These are phyloP conservation scores for Angophora floribunda DNA, from an alignment of 345 rosid genomes.

Conservation along the genomic window DNA sequence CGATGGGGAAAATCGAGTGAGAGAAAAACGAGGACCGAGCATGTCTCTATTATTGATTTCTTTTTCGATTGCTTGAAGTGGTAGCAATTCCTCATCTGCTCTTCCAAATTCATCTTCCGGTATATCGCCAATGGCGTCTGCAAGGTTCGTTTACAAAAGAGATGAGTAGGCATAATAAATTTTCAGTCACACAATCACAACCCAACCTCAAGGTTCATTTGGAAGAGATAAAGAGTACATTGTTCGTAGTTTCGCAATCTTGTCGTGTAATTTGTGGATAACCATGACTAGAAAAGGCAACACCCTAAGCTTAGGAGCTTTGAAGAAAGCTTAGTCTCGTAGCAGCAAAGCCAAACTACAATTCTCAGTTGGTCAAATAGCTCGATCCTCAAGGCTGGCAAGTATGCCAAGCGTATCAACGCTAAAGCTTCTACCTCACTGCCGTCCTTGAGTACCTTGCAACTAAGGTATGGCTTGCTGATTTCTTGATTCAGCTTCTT, in stretches of 20 bases:
- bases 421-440: slow-evolving; percentile 51
- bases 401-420: slow-evolving; percentile 43
- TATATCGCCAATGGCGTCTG: too few relatives aligned
- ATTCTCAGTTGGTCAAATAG: slow-evolving; percentile 27
- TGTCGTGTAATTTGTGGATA: background rate
- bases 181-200: too few relatives aligned
- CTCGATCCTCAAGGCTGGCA: slow-evolving; percentile 3
- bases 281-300: slow-evolving; percentile 80
- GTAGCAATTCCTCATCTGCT: background rate
- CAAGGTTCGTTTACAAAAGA: too few relatives aligned
- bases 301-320: slow-evolving; percentile 58
- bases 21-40: background rate
- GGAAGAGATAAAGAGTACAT: background rate
- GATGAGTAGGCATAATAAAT: too few relatives aligned
- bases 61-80: too few relatives aligned
- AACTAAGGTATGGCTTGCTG: slow-evolving; percentile 21
- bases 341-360: slow-evolving; percentile 87
- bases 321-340: slow-evolving; percentile 76
- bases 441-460: slow-evolving; percentile 7
- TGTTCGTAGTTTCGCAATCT: background rate
- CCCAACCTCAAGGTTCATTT: too few relatives aligned
- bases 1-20: background rate
- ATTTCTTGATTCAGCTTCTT: background rate
- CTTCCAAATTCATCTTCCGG: background rate
- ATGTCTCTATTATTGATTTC: too few relatives aligned